Conservation (phyloP, 305 asterid species). For the Fraxinus latifolia region DNA sequence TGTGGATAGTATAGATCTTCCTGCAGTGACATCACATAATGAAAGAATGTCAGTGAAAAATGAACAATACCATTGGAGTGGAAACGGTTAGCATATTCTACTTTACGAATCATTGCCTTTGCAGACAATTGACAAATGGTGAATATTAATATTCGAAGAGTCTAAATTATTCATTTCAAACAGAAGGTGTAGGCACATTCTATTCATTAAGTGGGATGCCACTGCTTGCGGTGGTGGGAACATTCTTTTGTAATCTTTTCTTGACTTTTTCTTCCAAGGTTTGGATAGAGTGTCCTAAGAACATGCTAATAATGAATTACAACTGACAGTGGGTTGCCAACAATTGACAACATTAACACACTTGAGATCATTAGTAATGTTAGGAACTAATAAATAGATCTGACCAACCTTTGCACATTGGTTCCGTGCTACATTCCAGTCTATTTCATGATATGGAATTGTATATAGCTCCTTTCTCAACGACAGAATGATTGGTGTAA, state of each 20-base stretch:
- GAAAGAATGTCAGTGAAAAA: background rate
- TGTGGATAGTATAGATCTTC: constrained; percentile 49
- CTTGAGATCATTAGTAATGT: background rate
- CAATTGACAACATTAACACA: background rate
- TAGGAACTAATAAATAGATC: background rate
- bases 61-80: background rate
- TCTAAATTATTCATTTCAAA: background rate
- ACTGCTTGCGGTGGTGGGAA: background rate
- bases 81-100: background rate
- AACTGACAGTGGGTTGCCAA: background rate
- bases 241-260: background rate
- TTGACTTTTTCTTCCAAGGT: background rate
- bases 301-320: background rate
- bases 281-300: background rate
- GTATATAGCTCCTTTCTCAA: constrained; percentile 36
- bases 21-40: constrained; percentile 10
- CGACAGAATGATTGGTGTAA: constrained; percentile 27
- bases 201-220: background rate
- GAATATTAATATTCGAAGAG: background rate
- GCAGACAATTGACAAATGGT: background rate
- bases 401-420: constrained; percentile 38
- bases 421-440: constrained; percentile 46
- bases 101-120: background rate
- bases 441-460: constrained; percentile 31
- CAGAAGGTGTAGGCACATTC: background rate